phyloP scores from a whole-genome alignment of 306 rosid species.

The Datisca glomerata region DNA sequence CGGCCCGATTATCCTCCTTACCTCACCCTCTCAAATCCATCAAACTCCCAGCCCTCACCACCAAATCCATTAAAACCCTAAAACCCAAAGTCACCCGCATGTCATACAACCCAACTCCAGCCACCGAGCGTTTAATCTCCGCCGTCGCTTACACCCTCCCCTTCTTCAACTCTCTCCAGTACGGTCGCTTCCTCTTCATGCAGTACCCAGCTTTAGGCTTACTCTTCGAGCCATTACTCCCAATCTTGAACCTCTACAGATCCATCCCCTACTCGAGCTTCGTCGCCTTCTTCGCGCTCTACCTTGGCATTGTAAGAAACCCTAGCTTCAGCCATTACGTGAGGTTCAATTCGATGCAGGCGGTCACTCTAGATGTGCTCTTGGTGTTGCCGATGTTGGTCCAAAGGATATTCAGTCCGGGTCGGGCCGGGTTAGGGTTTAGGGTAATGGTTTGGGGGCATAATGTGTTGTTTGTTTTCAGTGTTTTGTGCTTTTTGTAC shows the following conservation, averaged over 20 bases:
- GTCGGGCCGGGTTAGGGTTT: constrained; percentile 43
- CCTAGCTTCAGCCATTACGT: constrained; percentile 45
- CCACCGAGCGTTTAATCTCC: constrained; percentile 70
- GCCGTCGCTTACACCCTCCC: constrained; percentile 75
- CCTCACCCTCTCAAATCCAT: constrained; percentile 5
- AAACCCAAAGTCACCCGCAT: constrained; percentile 25
- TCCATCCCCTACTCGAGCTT: constrained; percentile 81
- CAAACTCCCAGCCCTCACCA: neutral
- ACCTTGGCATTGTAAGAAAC: constrained; percentile 73
- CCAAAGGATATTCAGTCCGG: constrained; percentile 57
- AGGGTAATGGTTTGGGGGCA: constrained; percentile 36
- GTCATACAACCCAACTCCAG: constrained; percentile 38
- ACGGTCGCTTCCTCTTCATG: constrained; percentile 51
- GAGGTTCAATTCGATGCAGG: constrained; percentile 86
- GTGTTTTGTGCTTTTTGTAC: constrained; percentile 47
- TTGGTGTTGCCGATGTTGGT: constrained; percentile 57
- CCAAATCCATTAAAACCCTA: constrained; percentile 1
- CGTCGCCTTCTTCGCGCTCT: constrained; percentile 84
- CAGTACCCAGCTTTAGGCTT: constrained; percentile 47
- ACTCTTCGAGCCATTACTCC: constrained; percentile 62
- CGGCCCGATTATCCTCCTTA: constrained; percentile 1
- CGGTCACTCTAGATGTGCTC: constrained; percentile 70
- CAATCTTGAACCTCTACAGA: constrained; percentile 50
- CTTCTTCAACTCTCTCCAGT: constrained; percentile 83
- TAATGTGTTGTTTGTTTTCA: constrained; percentile 44